Evolutionary conservation across 106 monocot species (phyloP), one percentile per base, ranked within the genome.

Genomic region (Allium fistulosum): DNA sequence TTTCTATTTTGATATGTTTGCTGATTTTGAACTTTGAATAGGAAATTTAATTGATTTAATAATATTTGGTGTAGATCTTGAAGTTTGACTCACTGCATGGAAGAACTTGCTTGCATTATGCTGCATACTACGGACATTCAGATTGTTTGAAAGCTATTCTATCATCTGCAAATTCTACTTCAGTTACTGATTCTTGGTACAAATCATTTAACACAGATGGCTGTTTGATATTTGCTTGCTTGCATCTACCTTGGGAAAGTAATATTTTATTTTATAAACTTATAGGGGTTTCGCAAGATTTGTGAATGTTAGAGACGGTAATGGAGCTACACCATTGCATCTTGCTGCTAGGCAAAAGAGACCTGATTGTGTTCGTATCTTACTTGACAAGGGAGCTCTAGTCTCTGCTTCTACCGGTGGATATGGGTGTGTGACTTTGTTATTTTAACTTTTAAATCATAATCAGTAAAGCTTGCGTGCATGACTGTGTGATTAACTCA

Each of bases 231-330:
- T 37, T 37, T 37, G 37, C 37, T 37, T 37, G 37, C 37, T 5
- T 5, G 1, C 37, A 37, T 37, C 3, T 55, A 55, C 13, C 53
- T 55, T 5, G 1, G 1, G 53, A 55, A 15, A 1, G 61, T 58
- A 46, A 7, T 28, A 17, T 17, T 59, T 65, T 14, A 26, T 69
- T 11, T 69, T 11, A 46, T 52, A 26, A 27, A 52, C 9, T 55
- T 48, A 12, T 68, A 99, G 97, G 97, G 97, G 97, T 72, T 99
- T 87, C 58, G 82, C 87, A n/a, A 58, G 97, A 69, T 99, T 90
- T 78, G 92, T 99, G 15, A 99, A 92, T 76, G 86, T 99, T 12
- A 92, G 73, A 74, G 93, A 93, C 75, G 84, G 64, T 53, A 68
- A 75, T n/a, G 93, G 93, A 8, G 93, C 83, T n/a, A 93, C 99